A percentile compares a stretch with the other conserved stretches of the same genome.
These are phyloP conservation scores for Hydnomerulius pinastri DNA, from an alignment of 768 basidiomycete genomes.

Conservation along the genomic window DNA sequence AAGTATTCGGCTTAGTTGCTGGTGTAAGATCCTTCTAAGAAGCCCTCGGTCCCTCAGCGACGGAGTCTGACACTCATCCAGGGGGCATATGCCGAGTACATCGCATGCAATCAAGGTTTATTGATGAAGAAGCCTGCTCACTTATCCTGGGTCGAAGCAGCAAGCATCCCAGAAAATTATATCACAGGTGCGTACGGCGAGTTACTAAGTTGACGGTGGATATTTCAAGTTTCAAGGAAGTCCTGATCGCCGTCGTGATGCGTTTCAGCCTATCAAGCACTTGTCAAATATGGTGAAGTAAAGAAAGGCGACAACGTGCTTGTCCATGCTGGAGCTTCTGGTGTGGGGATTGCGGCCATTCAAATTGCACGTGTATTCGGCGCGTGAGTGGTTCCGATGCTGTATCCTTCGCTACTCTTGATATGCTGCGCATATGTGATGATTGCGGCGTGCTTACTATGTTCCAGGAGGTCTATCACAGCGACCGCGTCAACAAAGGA, in stretches of 20 bases:
- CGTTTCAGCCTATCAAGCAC: constrained; percentile 56
- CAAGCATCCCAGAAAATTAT: constrained; percentile 86
- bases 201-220: constrained; percentile 3
- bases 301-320: constrained; percentile 74
- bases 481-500: constrained; percentile 85
- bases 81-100: constrained; percentile 92
- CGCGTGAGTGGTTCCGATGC: constrained; percentile 53
- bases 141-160: constrained; percentile 83
- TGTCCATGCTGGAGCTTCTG: constrained; percentile 89
- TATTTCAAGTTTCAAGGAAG: constrained; percentile 1
- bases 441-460: constrained; percentile 9
- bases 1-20: constrained; percentile 76
- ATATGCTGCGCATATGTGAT: background rate
- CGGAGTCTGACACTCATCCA: constrained; percentile 32
- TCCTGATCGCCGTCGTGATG: constrained; percentile 5
- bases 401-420: constrained; percentile 4
- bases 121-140: constrained; percentile 72
- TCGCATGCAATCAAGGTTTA: constrained; percentile 65
- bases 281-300: constrained; percentile 68
- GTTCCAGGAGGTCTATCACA: constrained; percentile 62
- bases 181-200: constrained; percentile 64
- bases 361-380: constrained; percentile 77
- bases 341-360: constrained; percentile 86
- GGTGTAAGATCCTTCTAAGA: constrained; percentile 56
- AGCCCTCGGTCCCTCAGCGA: background rate